Base-by-base conservation (phyloP, 2,329 filamentous ascomycete species). In the Eutypa lata region DNA sequence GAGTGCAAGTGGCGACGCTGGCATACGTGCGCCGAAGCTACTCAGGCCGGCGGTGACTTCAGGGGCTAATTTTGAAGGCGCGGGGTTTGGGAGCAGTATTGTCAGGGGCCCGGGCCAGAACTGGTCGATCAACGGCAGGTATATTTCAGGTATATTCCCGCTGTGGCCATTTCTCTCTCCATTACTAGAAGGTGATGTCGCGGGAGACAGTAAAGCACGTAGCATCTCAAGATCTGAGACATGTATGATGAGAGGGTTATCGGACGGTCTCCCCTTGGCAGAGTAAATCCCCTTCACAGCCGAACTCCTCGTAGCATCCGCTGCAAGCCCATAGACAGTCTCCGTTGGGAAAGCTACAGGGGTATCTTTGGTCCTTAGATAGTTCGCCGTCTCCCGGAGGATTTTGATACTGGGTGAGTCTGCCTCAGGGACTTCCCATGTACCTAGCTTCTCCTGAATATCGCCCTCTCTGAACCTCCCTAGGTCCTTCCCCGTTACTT, bases 71-170 rank as follows among this genome's bases (percentile, higher is more conserved):
- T 79, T 78, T 1, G 88, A 89, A 1, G 74, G 73, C n/a, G 73
- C 62, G 1, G 90, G 89, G 48, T 90, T 88, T 0, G 88, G 90
- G 7, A 99, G 79, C 44, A 99, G 80, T 57, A 99, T 91, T 0
- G 94, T 99, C 50, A 99, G 73, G 1, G 94, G 92, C 0, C 94
- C 94, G 0, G 94, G 94, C 94, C 94, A 99, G 77, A 97, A 99
- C 43, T 78, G 79, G 52, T 84, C 74, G 52, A 97, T 90, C 21
- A 99, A 73, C 1, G 90, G 77, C 53, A 78, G 78, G 72, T 99
- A 99, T 63, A 92, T 88, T 1, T 75, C 69, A 0, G 92, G 91
- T 42, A 97, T 78, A 3, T 67, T 65, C 55, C 77, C 42, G 7
- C 22, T 75, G 10, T 65, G 55, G 13, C 56, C 57, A 14, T 61